phyloP scores from a whole-genome alignment of 75 land plant genomes.

The Azolla pinnata region DNA sequence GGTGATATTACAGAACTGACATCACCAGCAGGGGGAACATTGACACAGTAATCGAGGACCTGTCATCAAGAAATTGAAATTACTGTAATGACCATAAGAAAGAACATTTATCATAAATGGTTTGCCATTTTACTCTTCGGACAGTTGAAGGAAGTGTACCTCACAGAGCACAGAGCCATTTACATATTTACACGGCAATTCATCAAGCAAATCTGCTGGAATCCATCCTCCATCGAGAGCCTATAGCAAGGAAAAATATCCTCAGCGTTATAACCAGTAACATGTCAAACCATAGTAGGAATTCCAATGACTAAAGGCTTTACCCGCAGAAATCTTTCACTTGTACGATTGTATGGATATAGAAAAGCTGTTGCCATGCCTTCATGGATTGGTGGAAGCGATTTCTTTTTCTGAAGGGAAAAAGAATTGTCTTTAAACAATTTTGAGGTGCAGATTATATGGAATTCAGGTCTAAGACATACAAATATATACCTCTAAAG shows the following conservation, averaged over 20 bases:
- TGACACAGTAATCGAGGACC: slow-evolving; percentile 82
- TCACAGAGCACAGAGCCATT: slow-evolving; percentile 76
- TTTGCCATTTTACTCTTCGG: too few relatives aligned
- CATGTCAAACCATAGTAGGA: neutral
- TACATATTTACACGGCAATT: slow-evolving; percentile 74
- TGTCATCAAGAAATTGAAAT: slow-evolving; percentile 7
- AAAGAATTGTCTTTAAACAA: slow-evolving; percentile 1
- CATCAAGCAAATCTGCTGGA: slow-evolving; percentile 75
- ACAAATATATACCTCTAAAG: slow-evolving; percentile 60
- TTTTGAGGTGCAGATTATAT: neutral
- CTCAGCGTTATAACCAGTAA: neutral
- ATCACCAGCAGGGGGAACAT: slow-evolving; percentile 26
- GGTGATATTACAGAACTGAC: slow-evolving; percentile 11
- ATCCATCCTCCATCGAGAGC: slow-evolving; percentile 81
- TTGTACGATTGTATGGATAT: slow-evolving; percentile 76
- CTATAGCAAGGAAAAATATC: slow-evolving; percentile 20
- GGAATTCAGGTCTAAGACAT: neutral
- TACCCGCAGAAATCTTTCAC: slow-evolving; percentile 67
- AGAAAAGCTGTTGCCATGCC: slow-evolving; percentile 42
- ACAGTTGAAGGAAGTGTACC: slow-evolving; percentile 27
- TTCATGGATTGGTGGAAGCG: slow-evolving; percentile 36
- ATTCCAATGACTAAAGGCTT: neutral
- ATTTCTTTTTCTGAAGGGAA: slow-evolving; percentile 41
- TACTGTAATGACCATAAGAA: neutral
- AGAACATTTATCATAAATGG: too few relatives aligned